A percentile compares a stretch with the other conserved stretches of the same genome.
Evolutionary conservation across 2,329 filamentous ascomycete genomes (phyloP).

Genomic region (Aspergillus glaucus): DNA sequence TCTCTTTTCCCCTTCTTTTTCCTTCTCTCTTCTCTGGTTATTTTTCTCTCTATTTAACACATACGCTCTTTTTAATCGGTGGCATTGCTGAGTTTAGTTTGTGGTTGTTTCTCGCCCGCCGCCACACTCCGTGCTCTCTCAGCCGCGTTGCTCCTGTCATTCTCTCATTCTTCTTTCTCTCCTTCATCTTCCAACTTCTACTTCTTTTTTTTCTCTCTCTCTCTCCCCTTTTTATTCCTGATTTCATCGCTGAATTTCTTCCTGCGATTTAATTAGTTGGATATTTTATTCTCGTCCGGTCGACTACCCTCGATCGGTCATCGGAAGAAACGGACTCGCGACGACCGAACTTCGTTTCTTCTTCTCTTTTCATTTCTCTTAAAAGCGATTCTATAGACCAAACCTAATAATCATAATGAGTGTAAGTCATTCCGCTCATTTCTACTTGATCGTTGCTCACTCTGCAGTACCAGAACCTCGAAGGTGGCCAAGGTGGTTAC

Average conservation of each 20-base stretch:
- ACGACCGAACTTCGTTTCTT: neutral
- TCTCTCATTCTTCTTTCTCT: conserved; percentile 1
- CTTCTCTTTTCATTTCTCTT: neutral
- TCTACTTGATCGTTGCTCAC: neutral
- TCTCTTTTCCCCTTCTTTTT: conserved; percentile 1
- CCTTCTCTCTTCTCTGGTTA: neutral
- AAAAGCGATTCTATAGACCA: neutral
- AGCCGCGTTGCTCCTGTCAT: no score
- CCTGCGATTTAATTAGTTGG: no score
- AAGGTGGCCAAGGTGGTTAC: conserved; percentile 38
- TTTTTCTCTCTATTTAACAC: no score
- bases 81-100: neutral
- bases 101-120: no score
- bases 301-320: no score
- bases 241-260: no score
- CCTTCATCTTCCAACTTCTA: neutral
- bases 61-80: neutral
- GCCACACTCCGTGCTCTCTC: no score
- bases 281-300: no score
- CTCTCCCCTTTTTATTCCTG: neutral
- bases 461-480: conserved; percentile 22
- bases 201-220: neutral
- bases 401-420: conserved; percentile 38
- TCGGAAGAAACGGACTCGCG: neutral
- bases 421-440: conserved; percentile 38